Evolutionary conservation across 257 asterid genomes (phyloP), one percentile per base, ranked within the genome.

Genomic region (Cinchona pubescens): DNA sequence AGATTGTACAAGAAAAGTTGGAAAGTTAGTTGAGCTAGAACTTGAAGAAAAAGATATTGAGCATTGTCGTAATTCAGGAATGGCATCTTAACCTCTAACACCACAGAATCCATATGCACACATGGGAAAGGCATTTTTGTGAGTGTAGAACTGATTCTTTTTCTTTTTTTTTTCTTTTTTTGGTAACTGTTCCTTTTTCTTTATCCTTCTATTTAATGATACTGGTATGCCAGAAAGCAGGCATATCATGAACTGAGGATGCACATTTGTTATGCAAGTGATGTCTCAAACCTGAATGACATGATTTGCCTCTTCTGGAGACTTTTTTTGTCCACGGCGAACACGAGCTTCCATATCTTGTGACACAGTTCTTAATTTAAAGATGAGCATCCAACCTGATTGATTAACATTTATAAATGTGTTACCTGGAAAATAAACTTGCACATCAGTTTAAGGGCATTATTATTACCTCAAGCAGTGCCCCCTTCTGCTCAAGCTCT

Each of bases 401-500:
- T 96, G 80, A 81, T 65, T 62, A 79, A 81, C 32, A 29, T 74
- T 65, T 35, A 29, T 69, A 51, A 62, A 32, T n/a, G 51, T 40
- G 32, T 56, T 45, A 30, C 42, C 60, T 27, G 37, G 42, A 64
- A 81, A 48, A 19, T 25, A 53, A 51, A 42, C 10, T 49, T 60
- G 65, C 4, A 64, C 45, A 49, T 29, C 42, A 76, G n/a, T 7
- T 43, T 12, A 49, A 46, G 25, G 42, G 59, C 46, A 38, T 37
- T 10, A 48, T 42, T 25, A 80, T 81, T 87, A 96, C 99, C 98
- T 96, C 99, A 72, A 96, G 98, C 88, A 91, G 86, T 78, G 92
- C 97, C 70, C 90, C 91, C 86, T 93, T 96, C 86, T 93, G 99
- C 91, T 96, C 99, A 87, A 96, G 96, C 55, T 96, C 99, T 61